Evolutionary conservation across 306 rosid species (phyloP), one percentile per base, ranked within the genome.

Genomic region (Acacia melanoxylon): DNA sequence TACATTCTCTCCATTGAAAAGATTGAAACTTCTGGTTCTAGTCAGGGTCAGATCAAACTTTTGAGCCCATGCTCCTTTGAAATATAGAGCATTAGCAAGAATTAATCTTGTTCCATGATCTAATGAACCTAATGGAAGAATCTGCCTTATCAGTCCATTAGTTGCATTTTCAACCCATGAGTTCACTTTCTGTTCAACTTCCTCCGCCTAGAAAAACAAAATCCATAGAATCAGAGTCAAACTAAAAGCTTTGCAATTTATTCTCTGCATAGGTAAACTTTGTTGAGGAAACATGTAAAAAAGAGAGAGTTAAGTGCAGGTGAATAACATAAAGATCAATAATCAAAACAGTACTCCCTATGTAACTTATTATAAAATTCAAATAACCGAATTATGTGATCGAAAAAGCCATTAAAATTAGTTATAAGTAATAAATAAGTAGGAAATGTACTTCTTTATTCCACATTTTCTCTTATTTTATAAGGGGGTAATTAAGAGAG

Each of bases 161-260:
- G 82, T 78, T 29, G 71, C 81, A 48, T 68, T 82, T 48, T 74
- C 37, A 6, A 52, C 71, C 88, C 86, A 78, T n/a, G 75, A 33
- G n/a, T 82, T 82, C 10, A 85, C 85, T 74, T 81, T 63, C 5
- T 20, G 16, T 78, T 40, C n/a, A 17, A 68, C 74, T 70, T 73
- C 62, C 31, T 52, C 25, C 0, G 63, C 65, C 82, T 85, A 16
- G 29, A 5, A 5, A 27, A 41, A 0, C 49, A 59, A 62, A 17
- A 44, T 25, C 15, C 22, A 59, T 41, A 11, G 17, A 73, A 8
- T 31, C n/a, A 70, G 2, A 44, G 49, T 68, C 65, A 58, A 58
- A 58, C 2, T 6, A 0, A 56, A n/a, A 7, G 62, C 65, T 22
- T 22, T 58, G 15, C 25, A 8, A 58, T 8, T n/a, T 62, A 5